These are phyloP conservation scores for Xanthoconium purpureum DNA, from an alignment of 768 basidiomycete species.

Conservation along the genomic window DNA sequence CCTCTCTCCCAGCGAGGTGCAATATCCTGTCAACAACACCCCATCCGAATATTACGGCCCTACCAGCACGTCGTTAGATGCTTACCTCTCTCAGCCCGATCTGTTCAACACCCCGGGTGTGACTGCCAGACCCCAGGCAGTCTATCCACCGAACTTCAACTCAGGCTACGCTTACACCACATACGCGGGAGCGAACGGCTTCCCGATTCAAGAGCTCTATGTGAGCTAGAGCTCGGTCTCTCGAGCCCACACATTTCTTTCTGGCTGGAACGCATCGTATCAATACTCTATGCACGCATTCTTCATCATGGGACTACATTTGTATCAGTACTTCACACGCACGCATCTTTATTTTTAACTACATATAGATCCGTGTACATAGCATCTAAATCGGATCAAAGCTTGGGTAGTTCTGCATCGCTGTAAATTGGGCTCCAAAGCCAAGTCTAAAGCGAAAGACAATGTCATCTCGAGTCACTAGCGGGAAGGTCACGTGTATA, in stretches of 20 bases:
- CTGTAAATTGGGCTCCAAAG: too few species aligned
- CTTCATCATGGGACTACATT: too few species aligned
- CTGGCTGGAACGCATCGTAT: not conserved
- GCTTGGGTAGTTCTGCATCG: too few species aligned
- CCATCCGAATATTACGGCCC: not conserved
- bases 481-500: slow-evolving; percentile 11
- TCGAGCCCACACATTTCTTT: not conserved
- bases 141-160: not conserved
- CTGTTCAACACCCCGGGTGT: not conserved
- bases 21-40: too few species aligned
- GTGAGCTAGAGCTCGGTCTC: not conserved
- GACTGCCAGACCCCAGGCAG: not conserved
- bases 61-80: not conserved
- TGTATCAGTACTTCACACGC: too few species aligned
- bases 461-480: not conserved
- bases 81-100: not conserved
- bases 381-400: not conserved
- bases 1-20: not conserved
- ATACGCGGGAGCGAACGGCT: not conserved
- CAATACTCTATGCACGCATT: not conserved
- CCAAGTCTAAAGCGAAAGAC: too few species aligned
- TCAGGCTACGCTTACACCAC: not conserved
- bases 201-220: not conserved
- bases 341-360: not conserved
- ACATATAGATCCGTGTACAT: not conserved